These are phyloP conservation scores for Phylloporus rhodoxanthus DNA, from an alignment of 768 basidiomycete genomes.

Conservation along the genomic window DNA sequence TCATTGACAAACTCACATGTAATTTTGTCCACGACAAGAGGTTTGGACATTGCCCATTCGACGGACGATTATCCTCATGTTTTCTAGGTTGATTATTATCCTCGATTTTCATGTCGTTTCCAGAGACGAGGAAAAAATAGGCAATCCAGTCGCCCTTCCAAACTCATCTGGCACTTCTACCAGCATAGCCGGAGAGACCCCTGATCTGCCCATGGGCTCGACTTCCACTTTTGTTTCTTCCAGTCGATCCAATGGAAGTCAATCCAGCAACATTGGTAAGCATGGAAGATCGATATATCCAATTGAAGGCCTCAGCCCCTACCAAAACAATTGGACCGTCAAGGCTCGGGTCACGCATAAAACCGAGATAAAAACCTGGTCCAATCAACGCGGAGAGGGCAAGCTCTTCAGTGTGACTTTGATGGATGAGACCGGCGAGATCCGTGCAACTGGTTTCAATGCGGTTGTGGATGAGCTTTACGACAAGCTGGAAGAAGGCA, in stretches of 20 bases:
- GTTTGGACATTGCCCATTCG: slow-evolving; percentile 37
- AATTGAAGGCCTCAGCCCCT: slow-evolving; percentile 92
- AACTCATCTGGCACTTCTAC: slow-evolving; percentile 29
- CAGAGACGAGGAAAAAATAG: slow-evolving; percentile 63
- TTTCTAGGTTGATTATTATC: slow-evolving; percentile 70
- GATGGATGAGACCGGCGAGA: slow-evolving; percentile 93
- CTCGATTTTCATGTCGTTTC: slow-evolving; percentile 58
- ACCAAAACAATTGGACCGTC: slow-evolving; percentile 98
- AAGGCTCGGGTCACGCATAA: slow-evolving; percentile 90
- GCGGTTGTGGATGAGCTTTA: slow-evolving; percentile 75
- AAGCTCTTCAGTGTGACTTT: slow-evolving; percentile 89
- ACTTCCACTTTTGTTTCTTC: slow-evolving; percentile 24
- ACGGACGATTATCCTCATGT: slow-evolving; percentile 1
- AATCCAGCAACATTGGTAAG: slow-evolving; percentile 12
- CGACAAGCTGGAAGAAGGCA: slow-evolving; percentile 82
- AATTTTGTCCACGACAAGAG: slow-evolving; percentile 81
- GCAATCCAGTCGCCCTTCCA: slow-evolving; percentile 45
- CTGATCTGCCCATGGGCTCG: slow-evolving; percentile 27
- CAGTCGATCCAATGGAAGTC: slow-evolving; percentile 9
- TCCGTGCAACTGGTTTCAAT: slow-evolving; percentile 90
- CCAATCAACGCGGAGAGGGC: slow-evolving; percentile 86
- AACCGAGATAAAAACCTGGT: slow-evolving; percentile 84
- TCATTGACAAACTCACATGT: slow-evolving; percentile 70
- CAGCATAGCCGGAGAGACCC: slow-evolving; percentile 16
- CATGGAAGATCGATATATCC: slow-evolving; percentile 50